Conservation (phyloP, 2,329 filamentous ascomycete genomes). For the Colletotrichum sp. region DNA sequence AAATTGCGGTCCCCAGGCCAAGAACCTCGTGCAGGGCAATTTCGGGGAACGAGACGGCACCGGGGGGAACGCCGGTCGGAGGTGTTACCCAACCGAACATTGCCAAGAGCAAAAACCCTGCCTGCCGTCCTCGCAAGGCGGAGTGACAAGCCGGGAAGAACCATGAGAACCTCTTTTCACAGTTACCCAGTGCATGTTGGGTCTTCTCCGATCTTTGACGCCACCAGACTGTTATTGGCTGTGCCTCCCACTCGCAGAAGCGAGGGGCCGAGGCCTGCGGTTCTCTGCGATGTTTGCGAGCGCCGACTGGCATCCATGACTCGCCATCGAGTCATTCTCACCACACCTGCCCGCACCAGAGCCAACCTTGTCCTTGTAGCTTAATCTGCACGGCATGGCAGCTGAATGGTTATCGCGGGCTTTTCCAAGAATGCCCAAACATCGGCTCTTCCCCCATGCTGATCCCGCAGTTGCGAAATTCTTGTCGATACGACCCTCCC, state of each 20-base stretch:
- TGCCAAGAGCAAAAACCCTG: not conserved
- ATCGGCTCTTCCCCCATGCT: not conserved
- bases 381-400: not conserved
- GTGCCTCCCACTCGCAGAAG: not conserved
- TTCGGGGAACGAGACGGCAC: not conserved
- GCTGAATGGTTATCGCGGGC: not conserved
- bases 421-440: not conserved
- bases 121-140: not conserved
- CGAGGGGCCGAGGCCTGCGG: not conserved
- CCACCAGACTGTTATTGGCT: not conserved
- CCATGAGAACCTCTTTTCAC: not conserved
- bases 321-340: not conserved
- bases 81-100: not conserved
- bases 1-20: not conserved
- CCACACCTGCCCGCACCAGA: not conserved
- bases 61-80: not conserved
- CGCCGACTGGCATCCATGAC: not conserved
- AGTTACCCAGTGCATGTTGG: not conserved
- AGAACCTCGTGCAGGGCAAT: slow-evolving; percentile 4
- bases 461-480: not conserved
- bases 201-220: not conserved
- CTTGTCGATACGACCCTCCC: not conserved
- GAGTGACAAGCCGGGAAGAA: not conserved
- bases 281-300: not conserved
- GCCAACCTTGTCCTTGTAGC: slow-evolving; percentile 7